A percentile compares a stretch with the other conserved stretches of the same genome.
Evolutionary conservation across 495 filamentous ascomycete genomes (phyloP).

Genomic region (Penicillium subrubescens): DNA sequence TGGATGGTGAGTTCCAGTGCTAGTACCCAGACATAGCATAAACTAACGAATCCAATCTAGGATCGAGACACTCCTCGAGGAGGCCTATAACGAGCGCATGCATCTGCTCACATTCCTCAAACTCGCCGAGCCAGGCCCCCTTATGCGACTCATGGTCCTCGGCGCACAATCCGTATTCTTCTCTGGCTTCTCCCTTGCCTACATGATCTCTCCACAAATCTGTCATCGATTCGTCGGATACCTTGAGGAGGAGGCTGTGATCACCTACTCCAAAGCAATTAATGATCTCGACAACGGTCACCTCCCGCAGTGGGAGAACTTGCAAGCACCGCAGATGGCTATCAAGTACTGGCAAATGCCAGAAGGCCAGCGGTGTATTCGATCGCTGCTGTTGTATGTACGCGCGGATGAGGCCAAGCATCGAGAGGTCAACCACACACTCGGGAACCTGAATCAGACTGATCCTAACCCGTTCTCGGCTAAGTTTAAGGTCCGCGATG

Average conservation of each 20-base stretch:
- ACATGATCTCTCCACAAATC: conserved; percentile 84
- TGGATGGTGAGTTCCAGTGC: conserved; percentile 64
- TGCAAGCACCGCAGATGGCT: conserved; percentile 84
- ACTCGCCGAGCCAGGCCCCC: conserved; percentile 82
- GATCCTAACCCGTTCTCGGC: conserved; percentile 75
- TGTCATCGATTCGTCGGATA: conserved; percentile 97
- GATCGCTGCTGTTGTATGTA: conserved; percentile 83
- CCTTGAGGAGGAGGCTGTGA: conserved; percentile 93
- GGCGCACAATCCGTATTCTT: conserved; percentile 88
- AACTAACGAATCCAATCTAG: conserved; percentile 26
- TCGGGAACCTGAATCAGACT: conserved; percentile 79
- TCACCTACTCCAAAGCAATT: conserved; percentile 90
- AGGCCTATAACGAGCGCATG: conserved; percentile 95
- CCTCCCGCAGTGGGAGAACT: conserved; percentile 78
- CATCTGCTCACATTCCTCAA: conserved; percentile 94
- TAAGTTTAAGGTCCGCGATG: background rate
- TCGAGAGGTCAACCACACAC: conserved; percentile 93
- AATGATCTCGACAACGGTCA: conserved; percentile 80
- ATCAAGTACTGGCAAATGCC: conserved; percentile 92
- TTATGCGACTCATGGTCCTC: conserved; percentile 86
- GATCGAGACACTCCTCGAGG: conserved; percentile 93
- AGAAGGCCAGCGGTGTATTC: conserved; percentile 78
- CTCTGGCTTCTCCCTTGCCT: conserved; percentile 88
- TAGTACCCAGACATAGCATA: background rate
- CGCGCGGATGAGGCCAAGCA: conserved; percentile 95